Evolutionary conservation across 2,329 filamentous ascomycete species (phyloP), one percentile per base, ranked within the genome.

Genomic region (Hirsutella minnesotensis): DNA sequence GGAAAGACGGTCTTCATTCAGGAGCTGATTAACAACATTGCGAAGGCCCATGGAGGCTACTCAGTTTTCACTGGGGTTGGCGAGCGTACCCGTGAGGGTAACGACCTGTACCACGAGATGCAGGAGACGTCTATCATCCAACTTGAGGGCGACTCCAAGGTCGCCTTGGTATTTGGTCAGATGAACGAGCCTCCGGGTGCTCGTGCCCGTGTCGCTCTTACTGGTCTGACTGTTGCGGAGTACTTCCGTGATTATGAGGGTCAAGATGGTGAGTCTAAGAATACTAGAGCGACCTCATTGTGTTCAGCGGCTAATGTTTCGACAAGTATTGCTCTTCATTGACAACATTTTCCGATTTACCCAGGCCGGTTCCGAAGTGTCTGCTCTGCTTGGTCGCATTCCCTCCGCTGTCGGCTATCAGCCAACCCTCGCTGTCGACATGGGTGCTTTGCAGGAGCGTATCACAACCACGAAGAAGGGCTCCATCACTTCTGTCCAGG

Each of bases 41-140:
- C 92, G 74, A 96, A 96, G 82, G 92, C 92, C 60, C 92, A 98
- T 78, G 92, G 92, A 94, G 92, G 92, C 94, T 98, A 94, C 86
- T 98, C 92, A 56, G 92, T 98, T 68, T 98, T 98, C 84, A 95
- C 88, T 66, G 92, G 92, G 90, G 92, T 98, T 73, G 92, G 92
- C 69, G 92, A 98, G 84, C 90, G 92, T 79, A 98, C 92, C 67
- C 92, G 92, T 87, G 92, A 98, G 83, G 92, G 92, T 81, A 98
- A 98, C 83, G 92, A 98, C 83, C 72, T 98, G 79, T 98, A 98
- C 84, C 90, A 98, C 76, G 92, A 98, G 81, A 98, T 98, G 92
- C 92, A 96, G 79, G 90, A 98, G 77, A 98, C 92, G 57, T 87
- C 86, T 65, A 92, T 98, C 79, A 98, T 98, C 72, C 82, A 98